A percentile compares a stretch with the other conserved stretches of the same genome.
These are phyloP conservation scores for Lasiodiplodia hormozganensis DNA, from an alignment of 2,329 filamentous ascomycete genomes.

Conservation along the genomic window DNA sequence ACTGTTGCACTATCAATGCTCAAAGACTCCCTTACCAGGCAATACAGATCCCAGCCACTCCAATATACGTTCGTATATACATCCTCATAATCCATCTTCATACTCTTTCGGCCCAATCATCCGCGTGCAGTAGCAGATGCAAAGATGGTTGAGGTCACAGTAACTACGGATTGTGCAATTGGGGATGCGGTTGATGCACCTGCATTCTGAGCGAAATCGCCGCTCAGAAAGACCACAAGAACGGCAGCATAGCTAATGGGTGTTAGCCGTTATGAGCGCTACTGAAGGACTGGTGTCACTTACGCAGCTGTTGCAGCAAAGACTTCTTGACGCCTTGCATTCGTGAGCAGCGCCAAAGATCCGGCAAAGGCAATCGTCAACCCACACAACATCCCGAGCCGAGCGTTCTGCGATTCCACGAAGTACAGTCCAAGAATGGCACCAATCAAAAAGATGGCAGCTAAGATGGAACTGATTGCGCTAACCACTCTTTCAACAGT, in stretches of 20 bases:
- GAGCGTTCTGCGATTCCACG: constrained; percentile 30
- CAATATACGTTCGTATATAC: no score
- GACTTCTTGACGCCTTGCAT: constrained; percentile 29
- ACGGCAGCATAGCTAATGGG: constrained; percentile 32
- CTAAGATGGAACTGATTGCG: constrained; percentile 27
- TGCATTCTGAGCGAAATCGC: constrained; percentile 30
- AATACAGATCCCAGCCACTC: no score
- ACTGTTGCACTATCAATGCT: no score
- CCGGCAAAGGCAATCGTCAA: constrained; percentile 29
- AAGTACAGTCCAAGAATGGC: constrained; percentile 32
- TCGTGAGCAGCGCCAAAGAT: constrained; percentile 29
- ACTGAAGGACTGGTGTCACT: neutral
- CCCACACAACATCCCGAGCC: constrained; percentile 32
- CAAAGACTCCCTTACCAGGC: neutral
- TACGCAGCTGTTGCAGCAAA: constrained; percentile 33
- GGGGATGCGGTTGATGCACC: neutral
- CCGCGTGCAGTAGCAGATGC: neutral
- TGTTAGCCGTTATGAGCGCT: neutral
- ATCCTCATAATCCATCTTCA: no score
- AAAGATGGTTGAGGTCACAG: neutral
- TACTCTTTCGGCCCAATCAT: neutral
- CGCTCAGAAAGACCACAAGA: constrained; percentile 33
- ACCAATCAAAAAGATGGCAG: constrained; percentile 31
- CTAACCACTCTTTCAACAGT: neutral
- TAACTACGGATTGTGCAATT: neutral